Evolutionary conservation across 164 flowering plant species (phyloP).

Genomic region (Tinospora cordifolia): DNA sequence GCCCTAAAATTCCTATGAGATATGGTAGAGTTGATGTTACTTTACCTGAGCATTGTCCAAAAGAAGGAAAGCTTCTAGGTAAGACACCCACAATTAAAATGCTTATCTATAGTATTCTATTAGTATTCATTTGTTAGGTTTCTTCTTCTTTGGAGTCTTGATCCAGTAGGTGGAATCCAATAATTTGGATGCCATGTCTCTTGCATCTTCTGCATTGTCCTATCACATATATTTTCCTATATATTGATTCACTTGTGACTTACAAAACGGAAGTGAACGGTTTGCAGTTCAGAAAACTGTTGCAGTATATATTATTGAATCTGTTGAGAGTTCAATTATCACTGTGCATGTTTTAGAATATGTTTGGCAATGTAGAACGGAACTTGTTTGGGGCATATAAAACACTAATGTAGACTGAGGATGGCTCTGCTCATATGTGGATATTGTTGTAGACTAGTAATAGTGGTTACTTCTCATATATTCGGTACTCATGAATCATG

Average conservation of each 20-base stretch:
- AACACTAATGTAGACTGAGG: background rate
- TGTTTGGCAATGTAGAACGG: background rate
- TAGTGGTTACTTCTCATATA: too few relatives aligned
- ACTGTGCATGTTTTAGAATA: background rate
- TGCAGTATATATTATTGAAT: background rate
- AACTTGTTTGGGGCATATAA: background rate
- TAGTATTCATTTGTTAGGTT: background rate
- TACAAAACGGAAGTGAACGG: background rate
- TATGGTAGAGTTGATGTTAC: conserved; percentile 90
- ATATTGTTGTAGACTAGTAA: background rate
- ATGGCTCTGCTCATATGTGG: background rate
- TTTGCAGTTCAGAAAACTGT: background rate
- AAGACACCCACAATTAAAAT: background rate
- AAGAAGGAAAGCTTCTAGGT: conserved; percentile 98
- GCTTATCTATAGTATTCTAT: background rate
- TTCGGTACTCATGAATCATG: background rate
- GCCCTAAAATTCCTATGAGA: conserved; percentile 92
- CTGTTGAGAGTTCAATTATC: background rate
- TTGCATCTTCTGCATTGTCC: background rate
- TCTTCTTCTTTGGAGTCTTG: too few relatives aligned
- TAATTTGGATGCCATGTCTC: too few relatives aligned
- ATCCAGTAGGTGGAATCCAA: too few relatives aligned
- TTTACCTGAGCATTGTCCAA: conserved; percentile 78
- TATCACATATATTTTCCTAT: background rate
- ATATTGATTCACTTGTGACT: background rate